phyloP scores from a whole-genome alignment of 495 filamentous ascomycete genomes.

The Copromyces sp. region DNA sequence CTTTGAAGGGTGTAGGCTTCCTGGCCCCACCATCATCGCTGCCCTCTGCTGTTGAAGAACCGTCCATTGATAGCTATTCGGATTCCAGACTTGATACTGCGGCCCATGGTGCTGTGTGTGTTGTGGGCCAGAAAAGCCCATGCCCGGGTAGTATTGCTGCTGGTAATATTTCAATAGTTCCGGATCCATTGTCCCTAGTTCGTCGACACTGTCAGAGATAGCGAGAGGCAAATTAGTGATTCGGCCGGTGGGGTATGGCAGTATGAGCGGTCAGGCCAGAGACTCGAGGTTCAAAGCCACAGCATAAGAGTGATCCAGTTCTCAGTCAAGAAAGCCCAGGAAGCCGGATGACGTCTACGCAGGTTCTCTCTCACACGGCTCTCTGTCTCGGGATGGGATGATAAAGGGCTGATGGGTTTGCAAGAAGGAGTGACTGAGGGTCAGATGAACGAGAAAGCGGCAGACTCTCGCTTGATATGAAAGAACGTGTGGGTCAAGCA shows the following conservation, averaged over 20 bases:
- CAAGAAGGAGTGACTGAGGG: constrained; percentile 36
- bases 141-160: constrained; percentile 13
- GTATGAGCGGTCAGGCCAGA: not conserved
- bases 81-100: constrained; percentile 20
- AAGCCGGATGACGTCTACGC: not conserved
- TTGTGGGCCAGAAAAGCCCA: constrained; percentile 8
- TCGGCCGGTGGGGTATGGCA: not conserved
- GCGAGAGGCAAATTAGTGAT: not conserved
- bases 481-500: constrained; percentile 24
- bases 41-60: constrained; percentile 12
- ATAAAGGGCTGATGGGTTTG: not conserved
- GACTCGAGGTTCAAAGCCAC: not conserved
- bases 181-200: constrained; percentile 16
- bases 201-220: not conserved
- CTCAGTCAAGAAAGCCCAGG: not conserved
- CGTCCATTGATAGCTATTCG: not conserved
- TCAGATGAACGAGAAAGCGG: constrained; percentile 17
- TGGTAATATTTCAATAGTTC: constrained; percentile 21
- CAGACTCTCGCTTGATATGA: constrained; percentile 12
- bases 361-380: not conserved
- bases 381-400: not conserved
- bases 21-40: constrained; percentile 22
- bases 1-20: constrained; percentile 20
- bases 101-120: constrained; percentile 13
- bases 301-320: not conserved